Evolutionary conservation across 2,329 filamentous ascomycete genomes (phyloP).

Genomic region (Talaromyces piceae): DNA sequence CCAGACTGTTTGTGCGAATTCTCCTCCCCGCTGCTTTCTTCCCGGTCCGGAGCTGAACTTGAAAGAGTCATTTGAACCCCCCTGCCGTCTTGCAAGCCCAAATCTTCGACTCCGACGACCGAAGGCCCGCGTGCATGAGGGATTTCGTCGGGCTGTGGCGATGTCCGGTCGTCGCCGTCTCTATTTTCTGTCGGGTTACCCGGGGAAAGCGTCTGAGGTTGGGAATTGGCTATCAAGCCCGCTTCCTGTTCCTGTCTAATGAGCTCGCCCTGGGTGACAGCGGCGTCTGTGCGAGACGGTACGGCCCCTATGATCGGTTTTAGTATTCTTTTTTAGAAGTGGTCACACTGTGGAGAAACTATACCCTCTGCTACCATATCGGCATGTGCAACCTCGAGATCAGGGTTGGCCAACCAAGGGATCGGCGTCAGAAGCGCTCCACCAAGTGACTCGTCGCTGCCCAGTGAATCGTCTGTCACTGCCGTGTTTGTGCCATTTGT

Average conservation of each 20-base stretch:
- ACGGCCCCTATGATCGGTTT: constrained; percentile 20
- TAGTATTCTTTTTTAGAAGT: neutral
- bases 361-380: constrained; percentile 13
- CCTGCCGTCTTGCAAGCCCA: constrained; percentile 62
- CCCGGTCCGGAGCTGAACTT: constrained; percentile 5
- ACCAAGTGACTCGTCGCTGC: constrained; percentile 80
- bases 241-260: constrained; percentile 80
- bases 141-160: constrained; percentile 43
- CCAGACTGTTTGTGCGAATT: constrained; percentile 7
- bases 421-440: constrained; percentile 91
- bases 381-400: constrained; percentile 20
- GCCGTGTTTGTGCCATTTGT: constrained; percentile 28
- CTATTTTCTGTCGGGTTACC: constrained; percentile 19
- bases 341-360: neutral
- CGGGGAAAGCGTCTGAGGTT: constrained; percentile 16
- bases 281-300: constrained; percentile 30
- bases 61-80: constrained; percentile 36
- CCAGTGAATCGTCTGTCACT: constrained; percentile 43
- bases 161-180: constrained; percentile 9
- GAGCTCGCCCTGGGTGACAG: constrained; percentile 75
- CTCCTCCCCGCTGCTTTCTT: constrained; percentile 8
- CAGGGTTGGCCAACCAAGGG: constrained; percentile 62
- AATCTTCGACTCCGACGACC: constrained; percentile 77
- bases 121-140: constrained; percentile 81
- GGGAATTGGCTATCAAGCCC: constrained; percentile 62